A percentile compares a stretch with the other conserved stretches of the same genome.
Conservation (phyloP, 257 asterid species). For the Verbascum thapsus region DNA sequence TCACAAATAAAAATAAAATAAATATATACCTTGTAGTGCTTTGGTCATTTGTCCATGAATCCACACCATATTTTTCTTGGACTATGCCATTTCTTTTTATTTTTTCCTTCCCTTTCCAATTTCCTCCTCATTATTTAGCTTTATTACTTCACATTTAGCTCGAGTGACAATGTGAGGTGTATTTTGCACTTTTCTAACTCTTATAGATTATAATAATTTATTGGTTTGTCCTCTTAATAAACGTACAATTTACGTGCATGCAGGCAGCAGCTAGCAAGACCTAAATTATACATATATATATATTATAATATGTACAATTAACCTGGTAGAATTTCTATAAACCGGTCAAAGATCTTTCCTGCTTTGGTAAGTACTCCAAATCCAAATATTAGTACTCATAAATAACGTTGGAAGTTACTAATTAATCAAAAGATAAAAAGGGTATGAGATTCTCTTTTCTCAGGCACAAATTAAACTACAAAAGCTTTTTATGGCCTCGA, state of each 20-base stretch:
- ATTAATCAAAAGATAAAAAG: conserved; percentile 15
- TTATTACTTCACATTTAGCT: no score
- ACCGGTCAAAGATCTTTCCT: conserved; percentile 38
- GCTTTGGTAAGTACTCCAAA: conserved; percentile 31
- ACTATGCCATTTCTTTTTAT: no score
- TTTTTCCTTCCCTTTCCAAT: no score
- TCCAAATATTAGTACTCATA: conserved; percentile 22
- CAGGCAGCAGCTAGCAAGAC: no score
- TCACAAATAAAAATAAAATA: no score
- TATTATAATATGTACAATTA: background rate
- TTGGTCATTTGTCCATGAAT: no score
- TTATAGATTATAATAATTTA: no score
- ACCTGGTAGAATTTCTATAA: conserved; percentile 20
- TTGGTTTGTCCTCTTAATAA: background rate
- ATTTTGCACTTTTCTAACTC: no score
- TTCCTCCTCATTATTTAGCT: no score
- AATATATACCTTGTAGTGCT: no score
- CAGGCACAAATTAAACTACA: conserved; percentile 41
- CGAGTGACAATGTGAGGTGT: no score
- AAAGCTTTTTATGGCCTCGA: conserved; percentile 39
- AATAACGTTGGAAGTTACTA: conserved; percentile 8
- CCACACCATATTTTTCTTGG: no score
- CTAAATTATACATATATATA: background rate
- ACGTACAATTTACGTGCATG: background rate
- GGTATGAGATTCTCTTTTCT: conserved; percentile 58